phyloP scores from a whole-genome alignment of 768 basidiomycete genomes.

The Lentinula edodes region DNA sequence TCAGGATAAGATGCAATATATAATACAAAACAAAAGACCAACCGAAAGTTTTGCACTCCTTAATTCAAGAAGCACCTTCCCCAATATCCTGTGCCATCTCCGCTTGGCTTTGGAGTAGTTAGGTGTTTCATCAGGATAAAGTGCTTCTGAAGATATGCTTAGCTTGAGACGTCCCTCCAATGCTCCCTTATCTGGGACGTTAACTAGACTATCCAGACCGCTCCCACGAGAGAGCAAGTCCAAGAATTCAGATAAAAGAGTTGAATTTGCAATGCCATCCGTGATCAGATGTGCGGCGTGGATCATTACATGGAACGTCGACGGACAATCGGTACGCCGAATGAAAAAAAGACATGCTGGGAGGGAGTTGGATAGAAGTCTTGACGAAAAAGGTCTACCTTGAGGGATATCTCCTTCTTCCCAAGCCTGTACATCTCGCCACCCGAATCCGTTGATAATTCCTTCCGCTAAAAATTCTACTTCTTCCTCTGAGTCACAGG shows the following conservation, averaged over 20 bases:
- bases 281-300: conserved; percentile 44
- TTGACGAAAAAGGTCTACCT: no score
- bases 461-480: conserved; percentile 21
- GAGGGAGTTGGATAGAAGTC: conserved; percentile 35
- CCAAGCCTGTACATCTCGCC: not conserved
- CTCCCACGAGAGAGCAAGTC: conserved; percentile 26
- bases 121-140: conserved; percentile 26
- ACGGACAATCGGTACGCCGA: conserved; percentile 27
- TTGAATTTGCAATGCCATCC: conserved; percentile 40
- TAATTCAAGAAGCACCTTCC: conserved; percentile 26
- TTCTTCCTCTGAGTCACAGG: conserved; percentile 27
- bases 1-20: not conserved
- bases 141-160: conserved; percentile 29
- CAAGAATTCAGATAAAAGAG: conserved; percentile 39
- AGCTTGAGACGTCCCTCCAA: conserved; percentile 37
- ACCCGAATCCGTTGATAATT: conserved; percentile 24
- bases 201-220: conserved; percentile 8
- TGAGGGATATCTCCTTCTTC: not conserved
- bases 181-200: not conserved
- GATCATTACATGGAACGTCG: conserved; percentile 35
- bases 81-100: conserved; percentile 43
- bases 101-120: conserved; percentile 23
- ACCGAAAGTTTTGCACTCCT: conserved; percentile 32
- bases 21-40: conserved; percentile 7
- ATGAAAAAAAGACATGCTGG: conserved; percentile 39